phyloP scores from a whole-genome alignment of 768 basidiomycete genomes.

The Rubroboletus satanas region DNA sequence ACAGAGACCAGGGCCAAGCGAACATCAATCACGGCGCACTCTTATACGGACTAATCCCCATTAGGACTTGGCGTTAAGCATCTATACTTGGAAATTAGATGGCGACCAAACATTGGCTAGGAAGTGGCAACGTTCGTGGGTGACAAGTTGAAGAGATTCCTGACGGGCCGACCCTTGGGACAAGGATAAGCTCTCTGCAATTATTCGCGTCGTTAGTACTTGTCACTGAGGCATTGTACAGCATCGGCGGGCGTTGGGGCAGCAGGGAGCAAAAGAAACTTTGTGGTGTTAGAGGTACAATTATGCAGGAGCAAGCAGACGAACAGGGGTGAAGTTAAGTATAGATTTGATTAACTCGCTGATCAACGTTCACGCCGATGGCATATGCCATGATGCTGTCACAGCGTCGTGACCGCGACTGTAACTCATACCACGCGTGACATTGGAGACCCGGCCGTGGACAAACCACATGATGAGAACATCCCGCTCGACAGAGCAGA shows the following conservation, averaged over 20 bases:
- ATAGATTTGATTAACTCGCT: background rate
- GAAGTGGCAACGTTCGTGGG: conserved; percentile 21
- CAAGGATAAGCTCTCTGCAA: background rate
- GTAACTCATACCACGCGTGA: too few relatives aligned
- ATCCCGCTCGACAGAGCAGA: background rate
- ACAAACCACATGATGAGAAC: background rate
- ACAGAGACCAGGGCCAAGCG: background rate
- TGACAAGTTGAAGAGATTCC: background rate
- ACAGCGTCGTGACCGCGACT: too few relatives aligned
- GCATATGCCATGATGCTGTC: too few relatives aligned
- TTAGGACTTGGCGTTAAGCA: background rate
- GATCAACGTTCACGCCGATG: background rate
- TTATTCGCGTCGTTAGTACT: background rate
- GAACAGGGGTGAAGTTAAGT: background rate
- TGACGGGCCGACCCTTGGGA: background rate
- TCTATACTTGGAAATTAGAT: background rate
- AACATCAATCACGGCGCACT: background rate
- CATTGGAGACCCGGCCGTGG: background rate
- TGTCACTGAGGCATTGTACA: background rate
- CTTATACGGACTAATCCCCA: conserved; percentile 8
- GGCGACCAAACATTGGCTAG: conserved; percentile 8
- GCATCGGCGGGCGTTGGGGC: background rate
- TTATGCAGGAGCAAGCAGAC: background rate
- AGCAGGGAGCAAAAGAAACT: background rate
- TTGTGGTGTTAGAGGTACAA: too few relatives aligned